Conservation (phyloP, 2,329 filamentous ascomycete species). For the Leptographium wingfieldii region DNA sequence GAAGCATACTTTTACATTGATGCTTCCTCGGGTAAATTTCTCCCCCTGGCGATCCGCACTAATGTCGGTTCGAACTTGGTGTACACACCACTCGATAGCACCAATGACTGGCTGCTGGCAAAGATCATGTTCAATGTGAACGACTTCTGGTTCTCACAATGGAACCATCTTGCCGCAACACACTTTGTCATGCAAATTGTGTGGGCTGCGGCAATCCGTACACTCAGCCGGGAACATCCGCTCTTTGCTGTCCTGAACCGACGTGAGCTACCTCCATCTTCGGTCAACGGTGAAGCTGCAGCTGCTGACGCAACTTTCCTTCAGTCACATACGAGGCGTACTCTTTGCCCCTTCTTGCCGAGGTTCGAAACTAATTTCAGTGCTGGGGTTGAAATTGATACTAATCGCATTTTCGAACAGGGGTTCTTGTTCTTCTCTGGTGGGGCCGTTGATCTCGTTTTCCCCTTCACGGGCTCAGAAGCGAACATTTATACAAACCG, state of each 20-base stretch:
- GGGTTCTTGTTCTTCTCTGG: constrained; percentile 17
- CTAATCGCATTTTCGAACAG: neutral
- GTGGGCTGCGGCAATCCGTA: constrained; percentile 31
- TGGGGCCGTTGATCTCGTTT: constrained; percentile 20
- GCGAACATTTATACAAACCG: constrained; percentile 18
- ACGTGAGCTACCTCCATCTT: constrained; percentile 14
- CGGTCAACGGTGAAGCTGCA: neutral
- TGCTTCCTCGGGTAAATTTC: constrained; percentile 25
- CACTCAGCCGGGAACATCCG: constrained; percentile 31
- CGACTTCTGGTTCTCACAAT: constrained; percentile 31
- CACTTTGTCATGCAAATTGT: constrained; percentile 31
- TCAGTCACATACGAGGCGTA: constrained; percentile 20
- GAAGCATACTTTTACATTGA: constrained; percentile 35
- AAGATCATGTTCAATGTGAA: constrained; percentile 37
- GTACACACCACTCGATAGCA: constrained; percentile 32
- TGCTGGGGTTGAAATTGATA: neutral
- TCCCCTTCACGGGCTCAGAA: constrained; percentile 17
- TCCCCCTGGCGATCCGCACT: constrained; percentile 36
- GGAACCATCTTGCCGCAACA: constrained; percentile 28
- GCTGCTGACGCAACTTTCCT: constrained; percentile 2
- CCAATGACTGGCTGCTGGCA: constrained; percentile 36
- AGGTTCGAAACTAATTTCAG: constrained; percentile 2
- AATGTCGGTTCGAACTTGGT: constrained; percentile 26
- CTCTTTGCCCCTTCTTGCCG: constrained; percentile 18
- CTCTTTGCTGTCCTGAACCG: constrained; percentile 25